Evolutionary conservation across 371 early-diverging fungal genomes (phyloP).

Genomic region (Lichtheimia ramosa): DNA sequence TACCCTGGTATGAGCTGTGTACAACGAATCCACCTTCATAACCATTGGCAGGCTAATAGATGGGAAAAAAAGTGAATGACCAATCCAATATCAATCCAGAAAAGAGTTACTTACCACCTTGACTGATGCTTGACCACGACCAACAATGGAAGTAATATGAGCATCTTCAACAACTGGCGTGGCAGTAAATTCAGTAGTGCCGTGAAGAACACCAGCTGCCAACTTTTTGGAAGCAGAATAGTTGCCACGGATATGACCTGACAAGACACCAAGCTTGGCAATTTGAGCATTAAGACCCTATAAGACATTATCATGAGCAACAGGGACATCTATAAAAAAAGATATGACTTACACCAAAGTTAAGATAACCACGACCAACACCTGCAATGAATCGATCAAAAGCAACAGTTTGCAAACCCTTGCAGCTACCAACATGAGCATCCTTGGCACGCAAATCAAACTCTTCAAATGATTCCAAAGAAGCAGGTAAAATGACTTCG

Average conservation of each 20-base stretch:
- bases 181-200: constrained; percentile 7
- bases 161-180: constrained; percentile 3
- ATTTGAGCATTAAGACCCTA: constrained; percentile 16
- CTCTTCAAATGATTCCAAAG: constrained; percentile 11
- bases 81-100: neutral
- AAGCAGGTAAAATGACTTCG: constrained; percentile 14
- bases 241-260: constrained; percentile 13
- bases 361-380: constrained; percentile 19
- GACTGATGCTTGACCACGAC: constrained; percentile 2
- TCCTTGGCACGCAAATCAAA: constrained; percentile 11
- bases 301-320: neutral
- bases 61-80: neutral
- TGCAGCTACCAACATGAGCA: constrained; percentile 10
- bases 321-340: neutral
- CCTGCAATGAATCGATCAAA: constrained; percentile 21
- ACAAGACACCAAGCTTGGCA: constrained; percentile 11
- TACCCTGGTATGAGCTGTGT: constrained; percentile 9
- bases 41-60: constrained; percentile 12
- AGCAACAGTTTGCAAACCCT: constrained; percentile 1
- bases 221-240: constrained; percentile 7
- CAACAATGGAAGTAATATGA: neutral
- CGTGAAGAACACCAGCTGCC: constrained; percentile 7
- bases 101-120: neutral
- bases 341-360: constrained; percentile 12
- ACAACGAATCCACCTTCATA: constrained; percentile 21